Percentiles rank a stretch among this genome's conserved stretches.
Evolutionary conservation across 257 asterid genomes (phyloP).

Genomic region (Solanum boliviense): DNA sequence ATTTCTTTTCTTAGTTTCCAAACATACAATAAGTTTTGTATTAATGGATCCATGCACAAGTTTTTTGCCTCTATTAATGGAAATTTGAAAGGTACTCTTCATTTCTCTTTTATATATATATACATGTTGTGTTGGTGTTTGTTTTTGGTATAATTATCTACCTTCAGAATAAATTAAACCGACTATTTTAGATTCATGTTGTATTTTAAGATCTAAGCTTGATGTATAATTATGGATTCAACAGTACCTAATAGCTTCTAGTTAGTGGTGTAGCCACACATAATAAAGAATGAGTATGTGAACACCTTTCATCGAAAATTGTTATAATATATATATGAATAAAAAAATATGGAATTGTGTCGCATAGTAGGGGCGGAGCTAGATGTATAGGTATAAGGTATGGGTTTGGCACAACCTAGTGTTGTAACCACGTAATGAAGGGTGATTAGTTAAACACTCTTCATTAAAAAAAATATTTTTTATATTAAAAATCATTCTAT

Average conservation of each 20-base stretch:
- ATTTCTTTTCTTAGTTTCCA: neutral
- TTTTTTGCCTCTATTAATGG: neutral
- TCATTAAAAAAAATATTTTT: neutral
- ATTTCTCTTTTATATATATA: neutral
- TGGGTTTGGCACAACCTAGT: neutral
- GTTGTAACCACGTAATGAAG: neutral
- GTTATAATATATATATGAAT: too few relatives aligned
- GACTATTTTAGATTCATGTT: neutral
- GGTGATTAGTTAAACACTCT: neutral
- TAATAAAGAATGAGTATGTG: too few relatives aligned
- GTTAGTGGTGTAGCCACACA: neutral
- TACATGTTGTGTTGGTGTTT: neutral
- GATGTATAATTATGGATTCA: neutral
- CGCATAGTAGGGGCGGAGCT: neutral
- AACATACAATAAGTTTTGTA: neutral
- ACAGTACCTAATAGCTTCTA: neutral
- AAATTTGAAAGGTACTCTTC: neutral
- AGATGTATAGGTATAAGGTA: neutral
- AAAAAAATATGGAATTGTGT: too few relatives aligned
- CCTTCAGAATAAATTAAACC: neutral
- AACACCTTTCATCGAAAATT: too few relatives aligned
- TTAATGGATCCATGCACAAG: neutral
- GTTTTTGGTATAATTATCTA: neutral
- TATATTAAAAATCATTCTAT: too few relatives aligned
- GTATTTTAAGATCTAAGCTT: fast-evolving